A percentile compares a stretch with the other conserved stretches of the same genome.
These are phyloP conservation scores for Ogataea hybrid DNA, from an alignment of 1,139 yeast species.

Conservation along the genomic window DNA sequence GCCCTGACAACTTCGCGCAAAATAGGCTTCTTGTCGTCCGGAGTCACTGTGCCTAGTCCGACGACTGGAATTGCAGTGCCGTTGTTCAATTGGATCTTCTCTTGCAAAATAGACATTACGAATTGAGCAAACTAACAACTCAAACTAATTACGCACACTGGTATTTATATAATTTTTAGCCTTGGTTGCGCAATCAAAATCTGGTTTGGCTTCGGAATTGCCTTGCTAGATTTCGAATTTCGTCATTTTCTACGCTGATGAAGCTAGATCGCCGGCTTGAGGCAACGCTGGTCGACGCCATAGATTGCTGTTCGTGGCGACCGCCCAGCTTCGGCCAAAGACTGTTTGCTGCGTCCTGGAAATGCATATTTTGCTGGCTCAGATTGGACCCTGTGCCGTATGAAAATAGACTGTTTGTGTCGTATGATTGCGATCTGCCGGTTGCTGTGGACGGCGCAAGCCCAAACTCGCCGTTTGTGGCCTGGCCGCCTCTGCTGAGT, in stretches of 20 bases:
- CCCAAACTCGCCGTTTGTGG: constrained; percentile 1
- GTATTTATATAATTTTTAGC: constrained; percentile 1
- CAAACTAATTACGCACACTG: background rate
- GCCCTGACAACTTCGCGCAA: constrained; percentile 45
- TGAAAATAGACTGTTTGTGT: constrained; percentile 26
- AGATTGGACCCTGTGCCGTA: constrained; percentile 22
- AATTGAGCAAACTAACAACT: constrained; percentile 13
- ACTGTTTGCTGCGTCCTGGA: constrained; percentile 4
- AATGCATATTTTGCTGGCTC: constrained; percentile 10
- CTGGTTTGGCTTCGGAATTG: constrained; percentile 5
- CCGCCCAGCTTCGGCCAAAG: constrained; percentile 23
- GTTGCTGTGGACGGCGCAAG: constrained; percentile 7
- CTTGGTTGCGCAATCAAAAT: constrained; percentile 3
- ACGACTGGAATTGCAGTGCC: constrained; percentile 66
- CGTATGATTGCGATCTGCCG: constrained; percentile 18
- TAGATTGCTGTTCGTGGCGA: background rate
- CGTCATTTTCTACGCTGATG: constrained; percentile 4
- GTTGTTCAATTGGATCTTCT: constrained; percentile 48
- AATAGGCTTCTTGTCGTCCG: constrained; percentile 53
- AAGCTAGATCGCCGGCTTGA: constrained; percentile 5
- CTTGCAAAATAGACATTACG: constrained; percentile 6
- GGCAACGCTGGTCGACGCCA: background rate
- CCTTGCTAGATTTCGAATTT: constrained; percentile 3
- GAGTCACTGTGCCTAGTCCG: constrained; percentile 77
- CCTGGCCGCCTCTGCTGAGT: constrained; percentile 34